A percentile compares a stretch with the other conserved stretches of the same genome.
Evolutionary conservation across 805 yeast species (phyloP).

Genomic region (Wickerhamiella spandovensis): DNA sequence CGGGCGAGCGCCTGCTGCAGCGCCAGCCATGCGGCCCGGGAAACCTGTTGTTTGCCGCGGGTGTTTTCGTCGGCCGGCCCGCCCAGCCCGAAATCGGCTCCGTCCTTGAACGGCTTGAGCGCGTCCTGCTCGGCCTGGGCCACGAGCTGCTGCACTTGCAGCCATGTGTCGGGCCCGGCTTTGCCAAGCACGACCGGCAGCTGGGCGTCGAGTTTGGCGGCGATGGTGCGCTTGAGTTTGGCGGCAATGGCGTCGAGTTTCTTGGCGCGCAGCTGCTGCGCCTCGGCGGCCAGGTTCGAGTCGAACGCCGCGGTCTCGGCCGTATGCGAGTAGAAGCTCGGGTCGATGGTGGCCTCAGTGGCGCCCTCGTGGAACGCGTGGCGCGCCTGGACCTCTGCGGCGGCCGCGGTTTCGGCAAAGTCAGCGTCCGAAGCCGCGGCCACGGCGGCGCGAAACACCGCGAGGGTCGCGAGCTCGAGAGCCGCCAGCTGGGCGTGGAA

Average conservation of each 20-base stretch:
- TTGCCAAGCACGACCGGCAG: conserved; percentile 34
- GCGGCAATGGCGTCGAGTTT: conserved; percentile 33
- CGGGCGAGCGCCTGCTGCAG: conserved; percentile 49
- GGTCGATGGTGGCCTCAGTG: conserved; percentile 25
- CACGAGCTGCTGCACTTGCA: conserved; percentile 36
- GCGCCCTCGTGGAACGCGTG: conserved; percentile 25
- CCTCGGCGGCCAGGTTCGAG: conserved; percentile 26
- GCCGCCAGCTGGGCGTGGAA: conserved; percentile 31
- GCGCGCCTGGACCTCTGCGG: conserved; percentile 16
- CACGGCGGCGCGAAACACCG: conserved; percentile 12
- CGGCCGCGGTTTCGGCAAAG: background rate
- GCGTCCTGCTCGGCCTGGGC: conserved; percentile 23
- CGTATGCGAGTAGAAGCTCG: conserved; percentile 14
- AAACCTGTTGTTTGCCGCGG: conserved; percentile 31
- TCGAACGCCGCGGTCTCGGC: conserved; percentile 19
- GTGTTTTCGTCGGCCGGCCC: conserved; percentile 32
- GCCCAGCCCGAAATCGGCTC: conserved; percentile 54
- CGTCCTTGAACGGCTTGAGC: conserved; percentile 23
- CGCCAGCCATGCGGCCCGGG: conserved; percentile 48
- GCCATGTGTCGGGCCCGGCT: conserved; percentile 51
- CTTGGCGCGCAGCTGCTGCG: conserved; percentile 22
- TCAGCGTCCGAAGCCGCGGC: background rate
- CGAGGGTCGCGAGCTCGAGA: conserved; percentile 26
- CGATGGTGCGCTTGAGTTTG: conserved; percentile 17
- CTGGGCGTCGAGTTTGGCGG: conserved; percentile 26